Evolutionary conservation across 73 alveolate species (phyloP).

Genomic region (Tetrahymena malaccensis): DNA sequence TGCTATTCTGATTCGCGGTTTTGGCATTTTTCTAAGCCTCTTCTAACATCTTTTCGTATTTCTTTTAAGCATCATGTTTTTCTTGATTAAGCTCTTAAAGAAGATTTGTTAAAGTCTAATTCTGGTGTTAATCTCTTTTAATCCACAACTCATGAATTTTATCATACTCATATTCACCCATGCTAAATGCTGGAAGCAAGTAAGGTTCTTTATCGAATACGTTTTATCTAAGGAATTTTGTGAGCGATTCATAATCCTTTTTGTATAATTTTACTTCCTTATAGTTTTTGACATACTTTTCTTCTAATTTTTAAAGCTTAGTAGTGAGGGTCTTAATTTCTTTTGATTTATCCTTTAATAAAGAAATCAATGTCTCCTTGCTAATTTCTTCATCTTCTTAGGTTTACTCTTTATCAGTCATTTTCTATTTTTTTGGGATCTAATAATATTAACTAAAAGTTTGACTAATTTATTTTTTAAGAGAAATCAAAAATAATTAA

Average conservation of each 20-base stretch:
- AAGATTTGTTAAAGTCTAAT: conserved; percentile 16
- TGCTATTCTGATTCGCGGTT: conserved; percentile 1
- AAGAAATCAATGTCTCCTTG: neutral
- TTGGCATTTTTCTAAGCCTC: conserved; percentile 9
- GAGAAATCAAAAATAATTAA: neutral
- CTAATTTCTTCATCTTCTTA: neutral
- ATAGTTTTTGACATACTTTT: conserved; percentile 21
- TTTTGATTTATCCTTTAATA: neutral
- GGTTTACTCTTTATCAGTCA: neutral
- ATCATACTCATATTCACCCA: conserved; percentile 25
- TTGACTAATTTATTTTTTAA: neutral
- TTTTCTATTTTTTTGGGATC: neutral
- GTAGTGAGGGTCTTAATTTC: conserved; percentile 16
- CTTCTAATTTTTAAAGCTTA: conserved; percentile 5
- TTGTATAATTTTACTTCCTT: conserved; percentile 8
- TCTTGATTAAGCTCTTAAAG: conserved; percentile 24
- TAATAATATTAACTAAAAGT: too few relatives aligned
- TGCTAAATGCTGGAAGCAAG: neutral
- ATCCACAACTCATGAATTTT: neutral
- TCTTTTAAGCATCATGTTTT: conserved; percentile 2
- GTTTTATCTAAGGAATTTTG: neutral
- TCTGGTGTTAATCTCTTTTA: conserved; percentile 8
- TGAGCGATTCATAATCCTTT: conserved; percentile 15
- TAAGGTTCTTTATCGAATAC: conserved; percentile 1
- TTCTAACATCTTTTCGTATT: conserved; percentile 23